Base-by-base conservation (phyloP, 345 rosid species). In the Moricandia moricandioides region DNA sequence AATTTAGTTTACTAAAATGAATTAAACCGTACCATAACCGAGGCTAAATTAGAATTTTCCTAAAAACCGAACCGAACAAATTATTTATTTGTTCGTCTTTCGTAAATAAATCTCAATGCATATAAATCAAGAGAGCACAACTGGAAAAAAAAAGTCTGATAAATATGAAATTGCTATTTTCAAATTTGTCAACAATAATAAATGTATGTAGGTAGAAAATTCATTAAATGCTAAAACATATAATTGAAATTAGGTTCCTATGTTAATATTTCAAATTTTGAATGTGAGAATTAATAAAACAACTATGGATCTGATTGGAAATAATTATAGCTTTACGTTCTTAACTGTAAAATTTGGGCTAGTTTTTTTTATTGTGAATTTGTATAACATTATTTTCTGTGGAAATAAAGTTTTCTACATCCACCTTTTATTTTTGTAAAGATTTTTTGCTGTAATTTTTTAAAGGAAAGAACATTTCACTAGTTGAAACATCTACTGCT, bases 191-290 rank as follows among this genome's bases (percentile, higher is more conserved):
- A 68, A 67, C 49, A 35, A 4, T 29, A 69, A 37, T 61, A 62
- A 76, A 69, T 76, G 70, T 39, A 54, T 52, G 18, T 18, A 62
- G 49, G 69, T 76, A 65, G 65, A 67, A 11, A 59, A 68, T 39
- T 51, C 57, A 61, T 4, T 12, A 17, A 61, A 52, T 69, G 55
- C 16, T 31, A 29, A 9, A 21, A 31, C 67, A 13, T 58, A 14
- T 64, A 26, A 29, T 8, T 27, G 16, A 52, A 27, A 18, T 61
- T 8, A 61, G 60, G n/a, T 65, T 65, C 54, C 14, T 9, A 0
- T 5, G 37, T 43, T 0, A 7, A 29, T 24, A 55, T n/a, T 70
- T 55, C 18, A 54, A 62, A 21, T 0, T 12, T 30, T 29, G 47
- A 45, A 72, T 35, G 52, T 62, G 69, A 16, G 52, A 4, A 54